Conservation (phyloP, 495 filamentous ascomycete species). For the Oleoguttula mirabilis region DNA sequence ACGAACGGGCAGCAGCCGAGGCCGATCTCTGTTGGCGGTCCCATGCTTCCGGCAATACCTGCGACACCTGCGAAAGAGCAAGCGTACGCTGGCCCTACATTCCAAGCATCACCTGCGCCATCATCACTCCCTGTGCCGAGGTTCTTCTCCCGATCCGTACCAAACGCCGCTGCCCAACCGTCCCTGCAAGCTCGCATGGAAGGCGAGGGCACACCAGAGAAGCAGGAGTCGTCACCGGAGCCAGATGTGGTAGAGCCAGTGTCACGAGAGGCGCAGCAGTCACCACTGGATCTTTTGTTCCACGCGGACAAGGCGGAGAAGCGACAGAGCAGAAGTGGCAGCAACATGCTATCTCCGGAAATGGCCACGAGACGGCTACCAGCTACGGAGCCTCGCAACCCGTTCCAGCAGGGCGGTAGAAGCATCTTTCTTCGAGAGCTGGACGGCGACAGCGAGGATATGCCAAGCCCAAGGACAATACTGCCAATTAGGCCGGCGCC, state of each 20-base stretch:
- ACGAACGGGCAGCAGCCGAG: slow-evolving; percentile 8
- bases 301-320: slow-evolving; percentile 69
- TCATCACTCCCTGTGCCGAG: slow-evolving; percentile 87
- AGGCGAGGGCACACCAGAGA: slow-evolving; percentile 24
- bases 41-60: slow-evolving; percentile 26
- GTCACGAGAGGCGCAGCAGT: slow-evolving; percentile 43
- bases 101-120: slow-evolving; percentile 88
- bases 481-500: background rate
- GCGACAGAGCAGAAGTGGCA: slow-evolving; percentile 32
- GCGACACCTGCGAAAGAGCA: slow-evolving; percentile 38
- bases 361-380: slow-evolving; percentile 13
- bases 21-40: slow-evolving; percentile 14
- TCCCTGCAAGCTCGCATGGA: slow-evolving; percentile 36
- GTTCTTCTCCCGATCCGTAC: slow-evolving; percentile 74
- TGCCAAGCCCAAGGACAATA: slow-evolving; percentile 13
- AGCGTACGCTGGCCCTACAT: slow-evolving; percentile 85
- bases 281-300: slow-evolving; percentile 81
- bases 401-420: slow-evolving; percentile 32
- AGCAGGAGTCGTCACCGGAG: slow-evolving; percentile 17
- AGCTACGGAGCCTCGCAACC: slow-evolving; percentile 19
- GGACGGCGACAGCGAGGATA: slow-evolving; percentile 34
- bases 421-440: slow-evolving; percentile 58
- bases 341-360: slow-evolving; percentile 20
- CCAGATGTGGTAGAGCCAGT: slow-evolving; percentile 31
- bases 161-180: slow-evolving; percentile 41